A percentile compares a stretch with the other conserved stretches of the same genome.
These are phyloP conservation scores for Aspergillus floridensis DNA, from an alignment of 2,329 filamentous ascomycete species.

Conservation along the genomic window DNA sequence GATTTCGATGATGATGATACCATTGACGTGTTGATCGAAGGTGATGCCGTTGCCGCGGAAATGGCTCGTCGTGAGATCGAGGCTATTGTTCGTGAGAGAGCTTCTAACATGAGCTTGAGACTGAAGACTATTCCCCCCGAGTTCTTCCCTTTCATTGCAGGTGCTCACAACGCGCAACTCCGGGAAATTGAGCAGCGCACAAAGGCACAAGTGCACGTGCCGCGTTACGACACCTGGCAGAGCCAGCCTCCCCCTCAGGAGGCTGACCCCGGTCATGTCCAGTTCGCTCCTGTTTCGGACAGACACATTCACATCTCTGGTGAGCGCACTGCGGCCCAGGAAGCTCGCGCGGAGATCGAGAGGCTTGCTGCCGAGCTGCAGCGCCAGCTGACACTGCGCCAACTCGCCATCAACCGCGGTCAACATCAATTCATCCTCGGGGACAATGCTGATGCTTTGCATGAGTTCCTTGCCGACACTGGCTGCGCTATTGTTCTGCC, in stretches of 20 bases:
- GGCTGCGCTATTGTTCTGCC: constrained; percentile 85
- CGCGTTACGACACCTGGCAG: constrained; percentile 73
- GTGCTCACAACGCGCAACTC: constrained; percentile 67
- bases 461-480: constrained; percentile 86
- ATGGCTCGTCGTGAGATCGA: constrained; percentile 80
- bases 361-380: constrained; percentile 72
- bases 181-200: constrained; percentile 68
- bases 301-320: constrained; percentile 82
- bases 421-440: constrained; percentile 95
- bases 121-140: constrained; percentile 82
- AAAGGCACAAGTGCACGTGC: constrained; percentile 78
- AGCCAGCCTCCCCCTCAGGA: constrained; percentile 64
- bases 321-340: constrained; percentile 77
- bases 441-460: constrained; percentile 71
- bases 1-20: constrained; percentile 75
- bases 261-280: constrained; percentile 62
- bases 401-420: constrained; percentile 77
- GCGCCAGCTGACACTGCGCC: constrained; percentile 71
- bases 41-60: constrained; percentile 82
- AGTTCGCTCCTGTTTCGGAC: constrained; percentile 69
- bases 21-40: constrained; percentile 85
- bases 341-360: constrained; percentile 77
- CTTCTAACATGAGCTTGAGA: constrained; percentile 76
- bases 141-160: constrained; percentile 93
- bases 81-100: constrained; percentile 82